A percentile compares a stretch with the other conserved stretches of the same genome.
phyloP scores from a whole-genome alignment of 345 rosid genomes.

The Iberis pinnata region DNA sequence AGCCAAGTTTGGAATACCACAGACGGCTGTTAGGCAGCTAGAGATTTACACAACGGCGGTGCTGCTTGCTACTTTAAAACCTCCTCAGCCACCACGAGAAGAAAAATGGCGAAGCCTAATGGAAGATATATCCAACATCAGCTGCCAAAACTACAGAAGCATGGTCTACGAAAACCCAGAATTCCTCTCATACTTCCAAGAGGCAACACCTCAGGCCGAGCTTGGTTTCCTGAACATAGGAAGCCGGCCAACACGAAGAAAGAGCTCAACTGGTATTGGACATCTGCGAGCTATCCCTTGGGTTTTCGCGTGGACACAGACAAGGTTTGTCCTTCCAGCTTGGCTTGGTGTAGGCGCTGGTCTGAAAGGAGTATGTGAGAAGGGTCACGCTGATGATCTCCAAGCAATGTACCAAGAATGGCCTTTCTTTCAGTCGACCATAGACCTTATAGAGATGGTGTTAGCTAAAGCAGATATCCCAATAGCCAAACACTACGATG shows the following conservation, averaged over 20 bases:
- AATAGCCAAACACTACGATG: constrained; percentile 83
- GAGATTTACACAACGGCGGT: constrained; percentile 97
- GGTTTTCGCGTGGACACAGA: constrained; percentile 98
- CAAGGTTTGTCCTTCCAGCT: constrained; percentile 96
- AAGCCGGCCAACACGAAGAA: constrained; percentile 87
- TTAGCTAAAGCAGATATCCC: constrained; percentile 80
- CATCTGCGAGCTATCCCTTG: constrained; percentile 98
- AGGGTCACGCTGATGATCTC: constrained; percentile 68
- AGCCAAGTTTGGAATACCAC: constrained; percentile 94
- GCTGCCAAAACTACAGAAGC: constrained; percentile 65
- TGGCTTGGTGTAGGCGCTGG: constrained; percentile 99
- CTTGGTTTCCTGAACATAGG: constrained; percentile 93
- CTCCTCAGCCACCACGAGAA: constrained; percentile 88
- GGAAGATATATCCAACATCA: constrained; percentile 88
- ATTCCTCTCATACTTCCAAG: constrained; percentile 78
- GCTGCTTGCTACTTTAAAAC: constrained; percentile 75
- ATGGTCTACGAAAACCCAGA: constrained; percentile 92
- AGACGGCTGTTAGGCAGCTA: constrained; percentile 81
- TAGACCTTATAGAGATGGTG: constrained; percentile 96
- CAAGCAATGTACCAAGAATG: constrained; percentile 86
- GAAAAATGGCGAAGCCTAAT: constrained; percentile 85
- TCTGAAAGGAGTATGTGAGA: constrained; percentile 65
- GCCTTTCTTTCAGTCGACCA: constrained; percentile 89
- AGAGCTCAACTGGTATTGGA: constrained; percentile 80
- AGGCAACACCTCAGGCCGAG: constrained; percentile 98